Base-by-base conservation (phyloP, 2,329 filamentous ascomycete genomes). In the Dothideomycetidae sp. region DNA sequence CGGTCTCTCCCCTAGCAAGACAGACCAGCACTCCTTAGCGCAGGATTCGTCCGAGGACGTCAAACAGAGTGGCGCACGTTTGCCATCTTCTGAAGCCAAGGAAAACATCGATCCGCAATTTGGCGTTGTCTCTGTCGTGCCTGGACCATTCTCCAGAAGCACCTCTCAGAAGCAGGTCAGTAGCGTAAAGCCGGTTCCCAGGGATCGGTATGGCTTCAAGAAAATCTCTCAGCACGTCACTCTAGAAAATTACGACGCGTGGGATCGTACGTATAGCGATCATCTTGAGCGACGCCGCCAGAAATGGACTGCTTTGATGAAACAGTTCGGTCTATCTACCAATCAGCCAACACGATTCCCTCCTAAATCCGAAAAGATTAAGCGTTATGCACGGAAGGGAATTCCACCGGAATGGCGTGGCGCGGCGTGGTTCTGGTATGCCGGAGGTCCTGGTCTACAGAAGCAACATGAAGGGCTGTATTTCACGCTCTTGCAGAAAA, bases 391-490 rank as follows among this genome's bases (percentile, higher is more conserved):
- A 33, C 76, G 86, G 36, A 96, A 94, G 58, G 88, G 88, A 11
- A 88, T 94, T 34, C 88, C 88, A 3, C 83, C 86, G 0, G 84
- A 93, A 46, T 93, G 85, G 75, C 75, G 88, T 51, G 88, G 88
- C n/a, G 80, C 82, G 4, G 88, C 88, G 31, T 96, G 88, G 88
- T 96, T 93, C 57, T 94, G 81, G 62, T 96, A 94, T 54, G 84
- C 85, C 9, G 84, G 84, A 13, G 88, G 88, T 1, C 84, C 84
- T 15, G 75, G 77, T 31, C 79, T 84, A 46, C 57, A 93, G 42
- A 71, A 75, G 36, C 78, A 82, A 51, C 73, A 92, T 48, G 70
- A 75, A 4, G 82, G 82, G 1, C 63, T 88, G 11, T 96, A 94
- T 54, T 70, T 75, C 36, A 68, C 75, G 36, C 63, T 92, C 28